Conservation (phyloP, 257 asterid species). For the Salvia rosmarinus region DNA sequence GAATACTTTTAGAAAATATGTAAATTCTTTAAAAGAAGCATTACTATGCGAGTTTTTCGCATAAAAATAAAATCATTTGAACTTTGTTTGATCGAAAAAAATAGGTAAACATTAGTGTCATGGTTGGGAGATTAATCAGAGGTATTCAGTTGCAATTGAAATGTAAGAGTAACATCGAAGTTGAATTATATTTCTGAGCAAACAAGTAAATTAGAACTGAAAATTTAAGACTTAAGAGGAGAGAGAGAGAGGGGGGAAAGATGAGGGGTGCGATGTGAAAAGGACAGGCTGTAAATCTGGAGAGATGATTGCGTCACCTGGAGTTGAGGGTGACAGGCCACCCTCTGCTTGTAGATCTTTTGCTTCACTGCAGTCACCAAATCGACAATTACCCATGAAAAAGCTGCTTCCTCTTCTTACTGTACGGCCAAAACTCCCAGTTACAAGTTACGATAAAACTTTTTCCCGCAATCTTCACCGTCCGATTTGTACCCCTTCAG, state of each 20-base stretch:
- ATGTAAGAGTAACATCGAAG: background rate
- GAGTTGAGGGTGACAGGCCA: slow-evolving; percentile 37
- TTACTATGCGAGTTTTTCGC: too few relatives aligned
- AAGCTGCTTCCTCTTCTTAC: slow-evolving; percentile 28
- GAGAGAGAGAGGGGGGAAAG: background rate
- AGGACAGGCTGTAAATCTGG: slow-evolving; percentile 43
- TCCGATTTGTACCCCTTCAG: background rate
- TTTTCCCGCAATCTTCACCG: background rate
- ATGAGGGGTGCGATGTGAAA: slow-evolving; percentile 31
- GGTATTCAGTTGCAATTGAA: background rate
- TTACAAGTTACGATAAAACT: slow-evolving; percentile 32
- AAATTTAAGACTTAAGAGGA: background rate
- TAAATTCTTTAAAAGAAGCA: too few relatives aligned
- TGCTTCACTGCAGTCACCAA: slow-evolving; percentile 37
- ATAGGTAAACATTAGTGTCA: too few relatives aligned
- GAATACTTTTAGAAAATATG: too few relatives aligned
- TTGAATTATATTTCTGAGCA: background rate
- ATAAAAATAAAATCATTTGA: too few relatives aligned
- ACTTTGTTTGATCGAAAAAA: too few relatives aligned
- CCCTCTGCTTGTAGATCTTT: slow-evolving; percentile 38
- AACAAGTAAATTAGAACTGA: slow-evolving; percentile 16
- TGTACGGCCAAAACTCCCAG: slow-evolving; percentile 37
- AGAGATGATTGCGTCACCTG: slow-evolving; percentile 48
- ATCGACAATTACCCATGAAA: slow-evolving; percentile 48
- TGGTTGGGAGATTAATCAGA: too few relatives aligned